Evolutionary conservation across 495 filamentous ascomycete genomes (phyloP), one percentile per base, ranked within the genome.

Genomic region (Pyrenula massariospora): DNA sequence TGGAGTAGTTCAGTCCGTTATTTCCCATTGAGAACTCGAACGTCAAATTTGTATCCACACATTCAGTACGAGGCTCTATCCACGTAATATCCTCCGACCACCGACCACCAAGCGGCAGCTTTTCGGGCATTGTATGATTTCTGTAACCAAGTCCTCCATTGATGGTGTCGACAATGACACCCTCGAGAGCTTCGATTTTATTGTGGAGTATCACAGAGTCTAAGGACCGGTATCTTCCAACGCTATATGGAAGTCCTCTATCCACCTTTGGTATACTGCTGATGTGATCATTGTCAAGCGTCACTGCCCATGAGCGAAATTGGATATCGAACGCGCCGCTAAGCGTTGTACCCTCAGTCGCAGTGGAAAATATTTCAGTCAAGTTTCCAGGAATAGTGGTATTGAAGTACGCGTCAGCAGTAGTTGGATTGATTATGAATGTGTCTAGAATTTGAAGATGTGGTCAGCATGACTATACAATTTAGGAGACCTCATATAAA

Each of bases 11-110:
- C 31, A 42, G 31, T 8, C 15, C 15, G 31, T 15, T 42, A 42
- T 42, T 42, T 42, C 31, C 31, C 31, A 42, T 42, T 42, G 31
- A 42, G 31, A 42, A 42, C 31, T 42, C 31, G 31, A 42, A 42
- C 31, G 31, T 42, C 31, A 42, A 52, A 24, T 52, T 52, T 24
- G 50, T 52, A 52, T 52, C 50, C 19, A 52, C 50, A 20, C 50
- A 52, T 52, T 20, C 50, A 20, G 73, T 70, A 19, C 68, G 60
- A 1, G 73, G 74, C 61, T 75, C 70, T 53, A 77, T 59, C 59
- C 75, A 77, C 1, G 76, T 64, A 3, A 77, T 20, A 50, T 76
- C 72, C 55, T 79, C 74, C 2, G 56, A 48, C 74, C 76, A 77
- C 2, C 55, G 50, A 11, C 55, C 67, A 0, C 69, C 72, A 50